Percentiles rank a stretch among this genome's conserved stretches.
Evolutionary conservation across 768 basidiomycete species (phyloP).

Genomic region (Vishniacozyma victoriae): DNA sequence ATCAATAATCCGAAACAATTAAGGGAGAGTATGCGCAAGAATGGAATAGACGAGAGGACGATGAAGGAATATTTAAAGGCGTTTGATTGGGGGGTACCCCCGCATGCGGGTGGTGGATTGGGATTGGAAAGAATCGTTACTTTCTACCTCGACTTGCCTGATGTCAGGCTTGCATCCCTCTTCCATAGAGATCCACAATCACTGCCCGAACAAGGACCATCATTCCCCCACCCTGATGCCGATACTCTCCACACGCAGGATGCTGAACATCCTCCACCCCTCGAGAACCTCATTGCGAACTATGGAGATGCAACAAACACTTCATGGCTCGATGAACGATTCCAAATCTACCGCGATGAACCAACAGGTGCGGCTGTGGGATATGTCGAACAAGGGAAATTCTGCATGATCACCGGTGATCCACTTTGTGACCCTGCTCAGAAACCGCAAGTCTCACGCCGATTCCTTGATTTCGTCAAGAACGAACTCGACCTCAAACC

Average conservation of each 20-base stretch:
- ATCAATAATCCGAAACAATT: constrained; percentile 84
- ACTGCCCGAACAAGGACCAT: constrained; percentile 46
- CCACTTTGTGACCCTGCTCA: constrained; percentile 53
- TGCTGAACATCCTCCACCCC: constrained; percentile 17
- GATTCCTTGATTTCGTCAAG: constrained; percentile 51
- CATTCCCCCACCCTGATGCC: constrained; percentile 21
- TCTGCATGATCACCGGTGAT: constrained; percentile 61
- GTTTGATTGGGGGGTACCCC: constrained; percentile 89
- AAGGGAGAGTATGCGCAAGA: constrained; percentile 72
- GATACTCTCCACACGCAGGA: constrained; percentile 2
- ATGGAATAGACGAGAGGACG: constrained; percentile 80
- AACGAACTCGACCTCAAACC: constrained; percentile 51
- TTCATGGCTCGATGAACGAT: constrained; percentile 60
- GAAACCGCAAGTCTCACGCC: constrained; percentile 51
- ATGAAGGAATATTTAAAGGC: constrained; percentile 92
- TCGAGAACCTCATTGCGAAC: constrained; percentile 57
- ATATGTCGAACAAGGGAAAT: constrained; percentile 55
- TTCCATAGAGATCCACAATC: constrained; percentile 97
- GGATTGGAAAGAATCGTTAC: constrained; percentile 89
- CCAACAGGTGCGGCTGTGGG: constrained; percentile 59
- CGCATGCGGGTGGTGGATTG: constrained; percentile 96
- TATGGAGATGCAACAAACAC: constrained; percentile 66
- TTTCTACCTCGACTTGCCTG: constrained; percentile 94
- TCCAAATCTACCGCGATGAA: constrained; percentile 54
- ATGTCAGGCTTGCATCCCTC: constrained; percentile 83